These are phyloP conservation scores for Panicum hallii DNA, from an alignment of 202 grass and related monocot species.

Conservation along the genomic window DNA sequence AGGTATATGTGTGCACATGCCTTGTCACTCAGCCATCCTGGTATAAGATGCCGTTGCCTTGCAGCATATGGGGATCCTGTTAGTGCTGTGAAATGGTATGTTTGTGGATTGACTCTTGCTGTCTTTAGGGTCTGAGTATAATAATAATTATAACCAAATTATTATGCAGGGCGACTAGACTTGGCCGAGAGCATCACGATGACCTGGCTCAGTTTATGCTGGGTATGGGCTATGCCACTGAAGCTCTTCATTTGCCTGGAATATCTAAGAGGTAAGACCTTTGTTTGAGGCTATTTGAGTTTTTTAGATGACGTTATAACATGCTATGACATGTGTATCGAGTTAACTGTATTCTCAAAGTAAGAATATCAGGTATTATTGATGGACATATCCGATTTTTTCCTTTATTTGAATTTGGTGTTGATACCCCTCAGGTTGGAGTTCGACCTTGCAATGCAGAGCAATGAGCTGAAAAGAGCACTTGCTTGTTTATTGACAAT, in stretches of 20 bases:
- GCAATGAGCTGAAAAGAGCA: slow-evolving; percentile 95
- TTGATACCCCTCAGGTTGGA: slow-evolving; percentile 74
- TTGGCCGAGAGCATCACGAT: slow-evolving; percentile 96
- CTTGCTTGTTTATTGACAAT: slow-evolving; percentile 98
- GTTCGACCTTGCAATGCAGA: slow-evolving; percentile 99
- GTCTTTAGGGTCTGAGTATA: slow-evolving; percentile 3
- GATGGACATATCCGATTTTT: slow-evolving; percentile 20
- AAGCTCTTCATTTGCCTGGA: slow-evolving; percentile 99
- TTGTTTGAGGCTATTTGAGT: slow-evolving; percentile 15
- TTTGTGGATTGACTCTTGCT: slow-evolving; percentile 38
- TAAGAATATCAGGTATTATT: slow-evolving; percentile 5
- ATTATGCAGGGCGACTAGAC: slow-evolving; percentile 84
- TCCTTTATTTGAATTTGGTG: slow-evolving; percentile 31
- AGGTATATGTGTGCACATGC: slow-evolving; percentile 99
- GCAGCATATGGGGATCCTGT: slow-evolving; percentile 97
- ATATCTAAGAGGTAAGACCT: slow-evolving; percentile 88
- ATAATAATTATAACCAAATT: slow-evolving; percentile 25
- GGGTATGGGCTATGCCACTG: slow-evolving; percentile 99
- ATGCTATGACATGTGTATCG: slow-evolving; percentile 28
- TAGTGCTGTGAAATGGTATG: slow-evolving; percentile 97
- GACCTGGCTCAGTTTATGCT: slow-evolving; percentile 99
- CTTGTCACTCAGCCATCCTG: slow-evolving; percentile 96
- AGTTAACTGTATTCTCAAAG: slow-evolving; percentile 39
- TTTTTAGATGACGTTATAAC: slow-evolving; percentile 24
- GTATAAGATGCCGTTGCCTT: slow-evolving; percentile 96